Percentiles rank a stretch among this genome's conserved stretches.
phyloP scores from a whole-genome alignment of 2,329 filamentous ascomycete genomes.

The Fusarium succisae region DNA sequence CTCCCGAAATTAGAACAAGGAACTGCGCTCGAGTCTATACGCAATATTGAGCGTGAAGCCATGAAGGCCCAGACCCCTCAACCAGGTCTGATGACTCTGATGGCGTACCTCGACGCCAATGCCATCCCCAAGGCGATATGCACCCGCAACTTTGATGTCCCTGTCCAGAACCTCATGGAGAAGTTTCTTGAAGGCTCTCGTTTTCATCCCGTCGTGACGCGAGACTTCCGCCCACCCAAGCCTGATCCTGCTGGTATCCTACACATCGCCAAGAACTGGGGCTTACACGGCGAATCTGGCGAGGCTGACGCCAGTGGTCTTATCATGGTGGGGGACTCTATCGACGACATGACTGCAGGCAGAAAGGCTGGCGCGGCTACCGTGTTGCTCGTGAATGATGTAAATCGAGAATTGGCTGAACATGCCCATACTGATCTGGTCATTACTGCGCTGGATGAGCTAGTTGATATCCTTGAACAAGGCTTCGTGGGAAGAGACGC shows the following conservation, averaged over 20 bases:
- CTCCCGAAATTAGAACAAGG: conserved; percentile 70
- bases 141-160: conserved; percentile 90
- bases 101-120: conserved; percentile 80
- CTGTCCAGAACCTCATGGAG: conserved; percentile 76
- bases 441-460: conserved; percentile 76
- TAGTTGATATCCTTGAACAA: conserved; percentile 77
- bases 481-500: conserved; percentile 71
- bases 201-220: conserved; percentile 84
- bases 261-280: conserved; percentile 84
- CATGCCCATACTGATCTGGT: conserved; percentile 82
- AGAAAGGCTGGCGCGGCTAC: conserved; percentile 85
- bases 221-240: conserved; percentile 85
- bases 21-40: conserved; percentile 76
- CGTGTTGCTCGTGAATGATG: conserved; percentile 86
- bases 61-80: conserved; percentile 86
- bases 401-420: conserved; percentile 73
- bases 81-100: conserved; percentile 78
- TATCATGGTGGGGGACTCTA: conserved; percentile 79
- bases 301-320: conserved; percentile 56
- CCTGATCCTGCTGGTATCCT: conserved; percentile 88
- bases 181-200: conserved; percentile 75
- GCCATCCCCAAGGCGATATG: conserved; percentile 83
- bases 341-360: conserved; percentile 94
- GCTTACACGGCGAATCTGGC: conserved; percentile 53
- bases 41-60: conserved; percentile 79